Evolutionary conservation across 2,329 filamentous ascomycete species (phyloP).

Genomic region (Colletotrichum aenigma): DNA sequence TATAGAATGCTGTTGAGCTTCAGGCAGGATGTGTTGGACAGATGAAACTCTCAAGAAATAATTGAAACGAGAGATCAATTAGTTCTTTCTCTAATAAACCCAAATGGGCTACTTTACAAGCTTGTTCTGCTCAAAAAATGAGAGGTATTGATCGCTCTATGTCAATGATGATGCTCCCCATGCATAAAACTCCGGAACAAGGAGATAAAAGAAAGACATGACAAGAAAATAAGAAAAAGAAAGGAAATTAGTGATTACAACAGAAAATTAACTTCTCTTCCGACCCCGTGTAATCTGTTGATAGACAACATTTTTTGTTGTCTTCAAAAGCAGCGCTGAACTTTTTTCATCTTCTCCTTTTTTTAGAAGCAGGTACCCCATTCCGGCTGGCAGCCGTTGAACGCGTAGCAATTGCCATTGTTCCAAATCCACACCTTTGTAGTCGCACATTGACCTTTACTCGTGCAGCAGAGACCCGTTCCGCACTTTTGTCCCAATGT

Average conservation of each 20-base stretch:
- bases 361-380: background rate
- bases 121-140: background rate
- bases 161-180: background rate
- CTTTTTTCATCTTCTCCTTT: background rate
- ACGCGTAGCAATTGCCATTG: background rate
- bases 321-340: background rate
- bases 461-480: background rate
- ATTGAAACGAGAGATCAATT: background rate
- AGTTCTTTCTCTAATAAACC: background rate
- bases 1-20: background rate
- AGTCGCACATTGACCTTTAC: background rate
- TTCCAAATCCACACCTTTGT: background rate
- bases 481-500: background rate
- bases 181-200: background rate
- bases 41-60: background rate
- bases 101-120: background rate
- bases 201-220: background rate
- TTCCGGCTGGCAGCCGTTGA: background rate
- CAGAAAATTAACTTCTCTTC: background rate
- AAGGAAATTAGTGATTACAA: background rate
- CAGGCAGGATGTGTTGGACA: background rate
- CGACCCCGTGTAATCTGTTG: background rate
- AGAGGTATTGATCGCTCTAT: background rate
- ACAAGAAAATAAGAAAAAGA: background rate
- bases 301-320: background rate